A percentile compares a stretch with the other conserved stretches of the same genome.
These are phyloP conservation scores for Rhynchosporium graminicola DNA, from an alignment of 2,329 filamentous ascomycete species.

Conservation along the genomic window DNA sequence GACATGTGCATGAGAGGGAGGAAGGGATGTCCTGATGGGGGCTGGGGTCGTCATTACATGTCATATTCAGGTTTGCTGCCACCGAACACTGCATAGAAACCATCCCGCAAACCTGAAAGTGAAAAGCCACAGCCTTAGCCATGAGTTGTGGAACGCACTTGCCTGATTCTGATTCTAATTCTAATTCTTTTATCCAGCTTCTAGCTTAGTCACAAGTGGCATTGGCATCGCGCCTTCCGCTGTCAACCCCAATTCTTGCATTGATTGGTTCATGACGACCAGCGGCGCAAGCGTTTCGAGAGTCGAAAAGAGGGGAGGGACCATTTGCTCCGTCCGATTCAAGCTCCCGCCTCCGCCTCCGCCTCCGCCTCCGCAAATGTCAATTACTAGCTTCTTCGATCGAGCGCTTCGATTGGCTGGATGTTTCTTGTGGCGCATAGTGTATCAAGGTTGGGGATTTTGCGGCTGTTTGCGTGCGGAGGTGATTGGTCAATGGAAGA, in stretches of 20 bases:
- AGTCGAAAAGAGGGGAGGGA: not conserved
- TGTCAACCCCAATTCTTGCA: not conserved
- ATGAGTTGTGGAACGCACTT: too few species aligned
- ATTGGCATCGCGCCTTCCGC: not conserved
- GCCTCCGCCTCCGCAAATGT: not conserved
- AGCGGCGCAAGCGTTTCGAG: too few species aligned
- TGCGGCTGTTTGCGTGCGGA: not conserved
- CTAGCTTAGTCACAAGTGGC: too few species aligned
- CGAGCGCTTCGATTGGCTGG: not conserved
- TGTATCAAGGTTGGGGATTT: not conserved
- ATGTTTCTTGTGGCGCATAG: not conserved
- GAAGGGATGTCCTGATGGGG: too few species aligned
- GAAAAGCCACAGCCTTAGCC: conserved; percentile 2
- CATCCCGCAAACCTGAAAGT: conserved; percentile 1
- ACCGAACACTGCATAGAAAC: not conserved
- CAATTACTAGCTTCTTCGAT: not conserved
- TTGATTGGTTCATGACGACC: too few species aligned
- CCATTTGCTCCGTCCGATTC: not conserved
- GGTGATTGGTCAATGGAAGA: not conserved
- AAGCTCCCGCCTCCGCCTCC: not conserved
- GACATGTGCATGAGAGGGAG: not conserved
- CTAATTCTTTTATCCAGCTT: too few species aligned
- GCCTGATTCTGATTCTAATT: not conserved
- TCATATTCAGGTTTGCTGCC: not conserved
- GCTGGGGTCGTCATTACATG: not conserved